These are phyloP conservation scores for Zymoseptoria passerinii DNA, from an alignment of 2,329 filamentous ascomycete genomes.

Conservation along the genomic window DNA sequence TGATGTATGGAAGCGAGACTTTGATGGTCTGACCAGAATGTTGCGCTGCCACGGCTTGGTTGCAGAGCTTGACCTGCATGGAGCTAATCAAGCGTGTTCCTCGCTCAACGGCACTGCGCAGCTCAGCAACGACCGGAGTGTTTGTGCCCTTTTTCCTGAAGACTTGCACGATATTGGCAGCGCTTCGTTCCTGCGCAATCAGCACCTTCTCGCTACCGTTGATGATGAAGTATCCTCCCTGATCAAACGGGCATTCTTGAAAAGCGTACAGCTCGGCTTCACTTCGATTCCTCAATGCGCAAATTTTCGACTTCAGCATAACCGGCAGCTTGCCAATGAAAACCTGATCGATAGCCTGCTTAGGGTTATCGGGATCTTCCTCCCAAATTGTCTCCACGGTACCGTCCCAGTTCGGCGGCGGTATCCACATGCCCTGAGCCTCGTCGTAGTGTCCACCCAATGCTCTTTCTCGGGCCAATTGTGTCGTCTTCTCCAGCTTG, in stretches of 20 bases:
- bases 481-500: constrained; percentile 76
- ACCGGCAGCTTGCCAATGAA: constrained; percentile 95
- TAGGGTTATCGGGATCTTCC: constrained; percentile 22
- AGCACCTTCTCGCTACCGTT: constrained; percentile 98
- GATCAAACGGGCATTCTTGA: constrained; percentile 96
- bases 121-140: constrained; percentile 89
- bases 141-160: constrained; percentile 98
- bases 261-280: constrained; percentile 83
- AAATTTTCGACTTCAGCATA: constrained; percentile 97
- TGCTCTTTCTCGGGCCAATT: constrained; percentile 69
- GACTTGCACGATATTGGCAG: constrained; percentile 96
- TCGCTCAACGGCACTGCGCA: constrained; percentile 91
- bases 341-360: constrained; percentile 46
- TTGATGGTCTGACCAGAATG: constrained; percentile 82
- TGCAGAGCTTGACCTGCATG: constrained; percentile 77
- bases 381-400: constrained; percentile 41
- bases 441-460: constrained; percentile 56
- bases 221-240: constrained; percentile 98
- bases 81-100: constrained; percentile 91
- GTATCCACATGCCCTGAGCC: constrained; percentile 45
- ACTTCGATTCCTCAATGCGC: constrained; percentile 72
- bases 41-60: constrained; percentile 48
- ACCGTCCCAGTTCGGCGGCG: constrained; percentile 31
- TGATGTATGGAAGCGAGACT: constrained; percentile 87
- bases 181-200: constrained; percentile 94